phyloP scores from a whole-genome alignment of 257 asterid genomes.

The Buddleja alternifolia region DNA sequence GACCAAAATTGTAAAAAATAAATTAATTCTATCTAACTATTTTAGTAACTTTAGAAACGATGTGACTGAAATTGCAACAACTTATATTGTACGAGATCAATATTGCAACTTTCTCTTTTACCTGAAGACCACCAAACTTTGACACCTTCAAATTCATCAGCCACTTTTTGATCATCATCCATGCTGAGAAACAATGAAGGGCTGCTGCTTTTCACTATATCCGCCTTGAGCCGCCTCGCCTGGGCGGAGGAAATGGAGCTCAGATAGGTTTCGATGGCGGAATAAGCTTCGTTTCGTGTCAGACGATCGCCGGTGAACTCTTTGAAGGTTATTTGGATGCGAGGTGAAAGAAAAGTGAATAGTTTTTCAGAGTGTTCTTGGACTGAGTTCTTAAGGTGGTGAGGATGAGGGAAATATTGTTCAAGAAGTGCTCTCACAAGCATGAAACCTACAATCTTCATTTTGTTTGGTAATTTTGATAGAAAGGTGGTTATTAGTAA shows the following conservation, averaged over 20 bases:
- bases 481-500: too few relatives aligned
- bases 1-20: too few relatives aligned
- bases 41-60: too few relatives aligned
- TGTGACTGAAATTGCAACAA: too few relatives aligned
- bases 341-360: conserved; percentile 35
- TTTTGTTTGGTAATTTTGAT: conserved; percentile 5
- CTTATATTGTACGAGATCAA: too few relatives aligned
- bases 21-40: too few relatives aligned
- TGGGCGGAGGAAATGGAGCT: conserved; percentile 41
- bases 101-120: not conserved
- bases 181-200: conserved; percentile 34
- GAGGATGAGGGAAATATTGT: conserved; percentile 38
- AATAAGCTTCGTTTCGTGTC: conserved; percentile 36
- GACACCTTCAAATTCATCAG: conserved; percentile 32
- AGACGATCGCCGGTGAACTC: conserved; percentile 46
- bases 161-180: conserved; percentile 42
- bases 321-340: conserved; percentile 44
- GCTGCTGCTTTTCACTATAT: conserved; percentile 27
- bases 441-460: conserved; percentile 36
- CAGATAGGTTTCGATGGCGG: conserved; percentile 42
- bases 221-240: conserved; percentile 44
- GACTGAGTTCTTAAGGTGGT: conserved; percentile 22
- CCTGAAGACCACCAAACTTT: conserved; percentile 43
- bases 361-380: conserved; percentile 17
- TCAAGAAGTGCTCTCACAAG: conserved; percentile 33